A percentile compares a stretch with the other conserved stretches of the same genome.
These are phyloP conservation scores for Yamadazyma philogaea DNA, from an alignment of 805 yeast species.

Conservation along the genomic window DNA sequence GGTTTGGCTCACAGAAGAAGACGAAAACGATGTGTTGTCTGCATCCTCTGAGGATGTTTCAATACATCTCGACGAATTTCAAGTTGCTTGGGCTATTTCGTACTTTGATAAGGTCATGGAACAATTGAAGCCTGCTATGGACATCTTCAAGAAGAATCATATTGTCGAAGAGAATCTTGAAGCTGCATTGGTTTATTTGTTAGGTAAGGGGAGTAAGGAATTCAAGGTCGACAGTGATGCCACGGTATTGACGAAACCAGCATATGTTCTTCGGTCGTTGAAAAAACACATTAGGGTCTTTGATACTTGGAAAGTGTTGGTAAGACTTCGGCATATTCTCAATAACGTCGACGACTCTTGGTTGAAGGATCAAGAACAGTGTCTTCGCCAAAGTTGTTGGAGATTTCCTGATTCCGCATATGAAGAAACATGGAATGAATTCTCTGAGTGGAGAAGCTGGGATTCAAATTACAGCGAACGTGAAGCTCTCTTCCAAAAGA, in stretches of 20 bases:
- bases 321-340: conserved; percentile 73
- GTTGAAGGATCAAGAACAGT: conserved; percentile 31
- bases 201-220: conserved; percentile 37
- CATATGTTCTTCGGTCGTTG: conserved; percentile 71
- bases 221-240: conserved; percentile 75
- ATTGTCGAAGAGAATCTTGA: conserved; percentile 12
- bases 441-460: conserved; percentile 88
- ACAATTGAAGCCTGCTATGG: conserved; percentile 16
- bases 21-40: conserved; percentile 18
- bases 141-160: conserved; percentile 16
- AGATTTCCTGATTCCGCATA: conserved; percentile 51
- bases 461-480: conserved; percentile 52
- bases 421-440: conserved; percentile 53
- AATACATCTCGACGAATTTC: conserved; percentile 18
- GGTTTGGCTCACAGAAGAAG: conserved; percentile 29
- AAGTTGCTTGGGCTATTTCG: conserved; percentile 22
- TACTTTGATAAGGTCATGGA: conserved; percentile 15
- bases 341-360: conserved; percentile 56
- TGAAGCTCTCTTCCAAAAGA: conserved; percentile 17
- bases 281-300: conserved; percentile 72
- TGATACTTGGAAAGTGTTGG: conserved; percentile 84
- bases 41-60: conserved; percentile 18
- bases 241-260: conserved; percentile 83
- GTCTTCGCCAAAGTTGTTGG: conserved; percentile 33
- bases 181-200: conserved; percentile 41